phyloP scores from a whole-genome alignment of 1,139 yeast genomes.

The Candida gigantensis region DNA sequence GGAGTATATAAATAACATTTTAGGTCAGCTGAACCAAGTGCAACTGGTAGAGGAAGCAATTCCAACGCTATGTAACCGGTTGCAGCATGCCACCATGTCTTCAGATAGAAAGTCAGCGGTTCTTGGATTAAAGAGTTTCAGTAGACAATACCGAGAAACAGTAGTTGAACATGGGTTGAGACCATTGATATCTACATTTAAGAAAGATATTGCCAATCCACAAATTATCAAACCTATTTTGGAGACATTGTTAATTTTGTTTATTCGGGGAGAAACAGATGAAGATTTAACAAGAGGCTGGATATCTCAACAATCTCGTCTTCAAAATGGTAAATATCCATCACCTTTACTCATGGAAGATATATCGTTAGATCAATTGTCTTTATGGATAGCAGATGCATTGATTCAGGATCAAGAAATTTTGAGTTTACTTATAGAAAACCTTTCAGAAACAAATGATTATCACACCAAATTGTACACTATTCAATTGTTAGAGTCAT shows the following conservation, averaged over 20 bases:
- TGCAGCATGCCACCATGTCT: constrained; percentile 77
- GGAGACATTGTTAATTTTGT: constrained; percentile 81
- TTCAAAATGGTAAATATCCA: constrained; percentile 80
- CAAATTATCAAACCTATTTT: constrained; percentile 79
- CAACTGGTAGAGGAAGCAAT: constrained; percentile 82
- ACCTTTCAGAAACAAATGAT: constrained; percentile 54
- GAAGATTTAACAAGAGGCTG: constrained; percentile 63
- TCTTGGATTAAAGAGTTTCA: constrained; percentile 83
- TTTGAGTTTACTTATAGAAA: constrained; percentile 57
- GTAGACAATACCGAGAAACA: constrained; percentile 84
- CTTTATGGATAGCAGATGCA: constrained; percentile 95
- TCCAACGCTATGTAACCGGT: constrained; percentile 82
- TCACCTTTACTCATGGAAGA: constrained; percentile 71
- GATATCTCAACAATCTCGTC: constrained; percentile 75
- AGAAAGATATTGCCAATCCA: constrained; percentile 65
- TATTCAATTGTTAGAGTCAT: constrained; percentile 80
- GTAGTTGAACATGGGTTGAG: constrained; percentile 89
- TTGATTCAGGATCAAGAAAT: constrained; percentile 69
- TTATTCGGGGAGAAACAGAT: constrained; percentile 65
- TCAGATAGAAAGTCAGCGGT: constrained; percentile 92
- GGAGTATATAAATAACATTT: constrained; percentile 44
- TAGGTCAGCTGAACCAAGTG: constrained; percentile 43
- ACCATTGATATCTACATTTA: constrained; percentile 68
- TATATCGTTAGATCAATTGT: constrained; percentile 74
- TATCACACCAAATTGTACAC: constrained; percentile 81